Base-by-base conservation (phyloP, 1,139 yeast species). In the Saccharomyces hybrid region DNA sequence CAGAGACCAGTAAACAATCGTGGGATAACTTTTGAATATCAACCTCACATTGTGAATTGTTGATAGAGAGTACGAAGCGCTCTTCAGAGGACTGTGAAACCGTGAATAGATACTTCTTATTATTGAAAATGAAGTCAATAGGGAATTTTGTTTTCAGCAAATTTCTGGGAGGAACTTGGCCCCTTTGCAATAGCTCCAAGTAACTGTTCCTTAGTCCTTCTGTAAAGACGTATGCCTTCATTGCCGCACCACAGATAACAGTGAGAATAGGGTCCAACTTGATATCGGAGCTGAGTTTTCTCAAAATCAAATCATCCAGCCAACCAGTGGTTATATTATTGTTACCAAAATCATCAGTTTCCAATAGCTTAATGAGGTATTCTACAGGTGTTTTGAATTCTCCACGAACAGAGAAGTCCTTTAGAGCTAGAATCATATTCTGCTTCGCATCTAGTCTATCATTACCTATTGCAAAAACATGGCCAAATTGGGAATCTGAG, bases 401-500 rank as follows among this genome's bases (percentile, higher is more conserved):
- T 79, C 99, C 99, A 74, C 99, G 85, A 67, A 93, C 93, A 57
- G 96, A 86, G 65, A 93, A 80, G 73, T 93, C 99, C 73, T 93
- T 93, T 71, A 93, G 79, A 0, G 99, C 99, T 57, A 93, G 98
- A 63, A 93, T 96, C 99, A 93, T 93, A 69, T 95, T 96, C 72
- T 93, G 90, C 77, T 99, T 87, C 32, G 97, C 88, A 48, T 96
- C 96, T 73, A 88, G 95, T 77, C 99, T 87, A 70, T 91, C 91
- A 76, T 93, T 99, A 71, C 99, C 99, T 74, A 91, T 93, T 46
- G 99, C 98, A 71, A 93, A 93, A 62, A 93, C 91, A 72, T 93
- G 99, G 70, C 99, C 99, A 68, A 93, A 93, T 75, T 93, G 99
- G 53, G 99, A 91, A 73, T 93, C 99, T 29, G 96, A 87, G 76